These are phyloP conservation scores for Rhizopogon sp. DNA, from an alignment of 768 basidiomycete genomes.

Conservation along the genomic window DNA sequence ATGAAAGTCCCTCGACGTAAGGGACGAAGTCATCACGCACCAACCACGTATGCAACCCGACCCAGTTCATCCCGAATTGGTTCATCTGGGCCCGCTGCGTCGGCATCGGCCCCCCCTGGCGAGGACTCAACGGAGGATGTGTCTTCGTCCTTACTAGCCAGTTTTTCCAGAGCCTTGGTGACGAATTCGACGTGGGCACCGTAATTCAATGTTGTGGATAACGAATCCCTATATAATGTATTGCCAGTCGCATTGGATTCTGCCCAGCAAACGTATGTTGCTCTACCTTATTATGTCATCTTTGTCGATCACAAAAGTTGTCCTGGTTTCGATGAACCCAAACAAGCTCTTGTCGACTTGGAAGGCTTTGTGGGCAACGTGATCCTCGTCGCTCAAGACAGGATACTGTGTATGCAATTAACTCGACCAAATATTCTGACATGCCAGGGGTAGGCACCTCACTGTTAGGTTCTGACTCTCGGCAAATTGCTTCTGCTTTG, in stretches of 20 bases:
- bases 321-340: conserved; percentile 58
- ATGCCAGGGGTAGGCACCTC: conserved; percentile 15
- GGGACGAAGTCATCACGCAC: conserved; percentile 9
- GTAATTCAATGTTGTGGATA: conserved; percentile 58
- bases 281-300: conserved; percentile 62
- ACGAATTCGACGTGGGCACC: conserved; percentile 69
- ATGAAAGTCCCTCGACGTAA: not conserved
- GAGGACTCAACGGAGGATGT: not conserved
- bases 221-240: conserved; percentile 39
- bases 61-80: conserved; percentile 15
- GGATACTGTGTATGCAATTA: conserved; percentile 50
- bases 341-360: conserved; percentile 62
- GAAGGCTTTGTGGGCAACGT: conserved; percentile 59
- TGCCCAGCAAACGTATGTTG: not conserved
- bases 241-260: not conserved
- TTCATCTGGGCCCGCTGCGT: conserved; percentile 1
- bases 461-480: conserved; percentile 66
- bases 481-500: conserved; percentile 70
- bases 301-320: conserved; percentile 73
- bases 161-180: conserved; percentile 55
- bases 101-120: not conserved
- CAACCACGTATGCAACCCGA: conserved; percentile 14
- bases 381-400: conserved; percentile 67
- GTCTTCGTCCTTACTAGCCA: conserved; percentile 16
- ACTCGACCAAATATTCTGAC: not conserved